A percentile compares a stretch with the other conserved stretches of the same genome.
phyloP scores from a whole-genome alignment of 2,329 filamentous ascomycete genomes.

The Pseudohalonectria lignicola region DNA sequence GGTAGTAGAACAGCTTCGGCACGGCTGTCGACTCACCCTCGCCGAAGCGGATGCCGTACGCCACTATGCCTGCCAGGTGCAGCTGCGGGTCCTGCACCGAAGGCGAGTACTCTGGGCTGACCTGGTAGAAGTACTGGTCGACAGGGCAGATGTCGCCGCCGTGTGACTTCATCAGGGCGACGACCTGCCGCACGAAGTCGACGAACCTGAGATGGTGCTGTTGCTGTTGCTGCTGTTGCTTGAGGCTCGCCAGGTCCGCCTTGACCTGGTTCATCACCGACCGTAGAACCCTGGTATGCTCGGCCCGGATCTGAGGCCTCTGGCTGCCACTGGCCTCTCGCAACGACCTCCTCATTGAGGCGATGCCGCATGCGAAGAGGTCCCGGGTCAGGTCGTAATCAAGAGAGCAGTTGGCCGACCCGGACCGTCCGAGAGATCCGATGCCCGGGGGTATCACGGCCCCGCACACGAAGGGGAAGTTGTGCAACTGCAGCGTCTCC shows the following conservation, averaged over 20 bases:
- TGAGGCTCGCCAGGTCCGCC: constrained; percentile 30
- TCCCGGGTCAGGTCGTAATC: constrained; percentile 36
- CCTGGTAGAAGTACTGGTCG: constrained; percentile 45
- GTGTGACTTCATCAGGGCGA: constrained; percentile 42
- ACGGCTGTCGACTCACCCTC: constrained; percentile 37
- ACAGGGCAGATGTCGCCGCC: constrained; percentile 40
- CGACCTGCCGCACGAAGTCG: constrained; percentile 37
- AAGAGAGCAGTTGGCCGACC: too few species aligned
- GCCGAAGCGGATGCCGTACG: constrained; percentile 41
- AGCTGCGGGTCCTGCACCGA: constrained; percentile 43
- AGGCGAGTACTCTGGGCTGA: constrained; percentile 44
- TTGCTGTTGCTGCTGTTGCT: constrained; percentile 17
- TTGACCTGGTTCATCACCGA: constrained; percentile 43
- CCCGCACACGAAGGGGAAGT: constrained; percentile 30
- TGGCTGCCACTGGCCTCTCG: constrained; percentile 23
- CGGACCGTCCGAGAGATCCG: constrained; percentile 10
- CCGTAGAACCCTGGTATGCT: constrained; percentile 31
- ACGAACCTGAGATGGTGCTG: constrained; percentile 35
- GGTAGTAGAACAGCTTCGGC: constrained; percentile 42
- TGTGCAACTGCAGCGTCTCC: constrained; percentile 28
- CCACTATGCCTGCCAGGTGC: constrained; percentile 42
- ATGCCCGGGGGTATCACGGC: constrained; percentile 19
- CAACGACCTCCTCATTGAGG: constrained; percentile 37
- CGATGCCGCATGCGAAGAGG: constrained; percentile 37
- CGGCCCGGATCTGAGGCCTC: constrained; percentile 19